Conservation (phyloP, 2,329 filamentous ascomycete species). For the Hortaea sp. region DNA sequence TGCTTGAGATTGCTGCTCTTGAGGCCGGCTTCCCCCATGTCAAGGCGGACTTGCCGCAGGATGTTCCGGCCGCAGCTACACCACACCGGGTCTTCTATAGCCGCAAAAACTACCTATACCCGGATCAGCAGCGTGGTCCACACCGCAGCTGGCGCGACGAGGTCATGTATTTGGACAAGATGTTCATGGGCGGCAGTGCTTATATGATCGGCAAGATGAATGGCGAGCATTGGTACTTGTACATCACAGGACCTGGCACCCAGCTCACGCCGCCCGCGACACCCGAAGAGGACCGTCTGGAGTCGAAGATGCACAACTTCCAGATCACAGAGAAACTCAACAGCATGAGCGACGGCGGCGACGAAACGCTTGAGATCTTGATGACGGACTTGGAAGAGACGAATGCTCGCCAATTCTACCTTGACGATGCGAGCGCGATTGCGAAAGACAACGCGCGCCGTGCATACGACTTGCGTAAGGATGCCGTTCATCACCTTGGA, state of each 20-base stretch:
- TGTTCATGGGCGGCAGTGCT: conserved; percentile 84
- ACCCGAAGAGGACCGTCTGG: conserved; percentile 45
- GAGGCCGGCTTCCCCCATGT: conserved; percentile 83
- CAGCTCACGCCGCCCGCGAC: conserved; percentile 73
- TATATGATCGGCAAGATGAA: conserved; percentile 99
- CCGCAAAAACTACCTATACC: conserved; percentile 95
- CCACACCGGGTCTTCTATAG: conserved; percentile 98
- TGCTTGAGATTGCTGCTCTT: conserved; percentile 81
- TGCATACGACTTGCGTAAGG: conserved; percentile 52
- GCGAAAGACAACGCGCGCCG: conserved; percentile 68
- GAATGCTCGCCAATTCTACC: conserved; percentile 59
- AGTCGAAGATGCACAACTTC: conserved; percentile 50
- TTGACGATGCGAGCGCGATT: conserved; percentile 78
- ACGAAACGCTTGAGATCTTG: conserved; percentile 64
- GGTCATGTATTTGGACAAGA: conserved; percentile 81
- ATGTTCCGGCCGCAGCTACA: conserved; percentile 66
- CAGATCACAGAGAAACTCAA: conserved; percentile 45
- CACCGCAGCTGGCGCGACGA: conserved; percentile 98
- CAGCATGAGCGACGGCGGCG: conserved; percentile 31
- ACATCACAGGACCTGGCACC: conserved; percentile 80
- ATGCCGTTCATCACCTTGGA: conserved; percentile 50
- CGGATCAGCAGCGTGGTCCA: conserved; percentile 84
- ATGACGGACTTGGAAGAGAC: conserved; percentile 60
- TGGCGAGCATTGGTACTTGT: conserved; percentile 97
- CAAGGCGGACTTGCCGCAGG: conserved; percentile 54